phyloP scores from a whole-genome alignment of 441 rosid genomes.

The Populus trichocarpa region DNA sequence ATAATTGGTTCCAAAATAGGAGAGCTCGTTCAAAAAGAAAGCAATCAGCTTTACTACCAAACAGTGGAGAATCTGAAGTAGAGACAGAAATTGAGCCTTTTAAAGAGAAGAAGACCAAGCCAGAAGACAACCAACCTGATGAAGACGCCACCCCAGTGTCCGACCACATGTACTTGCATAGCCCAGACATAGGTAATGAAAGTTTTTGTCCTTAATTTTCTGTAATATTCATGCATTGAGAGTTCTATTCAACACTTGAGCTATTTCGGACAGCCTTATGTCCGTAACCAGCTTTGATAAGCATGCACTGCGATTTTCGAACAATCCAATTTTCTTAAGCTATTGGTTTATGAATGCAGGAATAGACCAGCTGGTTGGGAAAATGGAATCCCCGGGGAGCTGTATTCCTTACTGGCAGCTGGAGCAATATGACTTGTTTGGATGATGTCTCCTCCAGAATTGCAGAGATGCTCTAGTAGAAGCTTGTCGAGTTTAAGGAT shows the following conservation, averaged over 20 bases:
- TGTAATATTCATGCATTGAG: neutral
- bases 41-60: slow-evolving; percentile 27
- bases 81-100: slow-evolving; percentile 25
- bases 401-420: slow-evolving; percentile 25
- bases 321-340: neutral
- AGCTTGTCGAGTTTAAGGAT: neutral
- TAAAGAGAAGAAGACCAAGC: slow-evolving; percentile 29
- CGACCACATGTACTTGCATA: slow-evolving; percentile 44
- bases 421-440: slow-evolving; percentile 31
- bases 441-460: slow-evolving; percentile 23
- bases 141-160: slow-evolving; percentile 21
- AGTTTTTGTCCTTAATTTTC: neutral
- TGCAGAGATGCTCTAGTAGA: neutral
- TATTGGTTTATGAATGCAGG: slow-evolving; percentile 34
- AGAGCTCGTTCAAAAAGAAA: slow-evolving; percentile 75
- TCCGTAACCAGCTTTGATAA: neutral
- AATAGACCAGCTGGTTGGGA: slow-evolving; percentile 54
- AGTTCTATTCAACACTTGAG: neutral
- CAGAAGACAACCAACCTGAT: slow-evolving; percentile 29
- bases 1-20: slow-evolving; percentile 88
- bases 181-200: slow-evolving; percentile 55
- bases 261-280: neutral
- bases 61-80: slow-evolving; percentile 26
- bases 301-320: neutral
- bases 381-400: slow-evolving; percentile 30